Percentiles rank a stretch among this genome's conserved stretches.
Conservation (phyloP, 768 basidiomycete species). For the Serendipita sp. region DNA sequence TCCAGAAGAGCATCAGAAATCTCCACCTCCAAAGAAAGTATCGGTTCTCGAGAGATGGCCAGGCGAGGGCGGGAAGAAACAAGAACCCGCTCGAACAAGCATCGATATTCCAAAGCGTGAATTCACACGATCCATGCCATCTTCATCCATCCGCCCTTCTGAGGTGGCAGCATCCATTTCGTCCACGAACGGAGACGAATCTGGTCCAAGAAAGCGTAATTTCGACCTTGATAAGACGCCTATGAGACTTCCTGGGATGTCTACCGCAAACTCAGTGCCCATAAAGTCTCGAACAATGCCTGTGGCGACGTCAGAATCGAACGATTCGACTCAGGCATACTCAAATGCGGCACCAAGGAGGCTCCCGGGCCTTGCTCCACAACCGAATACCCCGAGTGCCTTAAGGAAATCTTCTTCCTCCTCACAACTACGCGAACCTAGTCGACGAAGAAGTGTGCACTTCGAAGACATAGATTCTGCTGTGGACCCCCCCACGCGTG, state of each 20-base stretch:
- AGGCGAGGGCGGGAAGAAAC: background rate
- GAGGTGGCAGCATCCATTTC: slow-evolving; percentile 12
- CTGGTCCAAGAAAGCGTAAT: background rate
- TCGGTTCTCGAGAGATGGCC: slow-evolving; percentile 59
- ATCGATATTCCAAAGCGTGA: background rate
- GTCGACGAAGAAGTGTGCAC: background rate
- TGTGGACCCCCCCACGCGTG: background rate
- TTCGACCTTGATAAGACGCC: background rate
- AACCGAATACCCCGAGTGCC: background rate
- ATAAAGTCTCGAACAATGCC: background rate
- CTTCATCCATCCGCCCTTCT: background rate
- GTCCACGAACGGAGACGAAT: slow-evolving; percentile 10
- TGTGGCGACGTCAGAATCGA: background rate
- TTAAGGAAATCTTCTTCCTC: background rate
- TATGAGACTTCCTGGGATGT: background rate
- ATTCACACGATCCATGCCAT: slow-evolving; percentile 1
- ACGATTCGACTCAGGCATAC: background rate
- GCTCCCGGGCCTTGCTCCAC: background rate
- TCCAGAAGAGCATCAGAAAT: slow-evolving; percentile 12
- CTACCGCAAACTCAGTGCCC: background rate
- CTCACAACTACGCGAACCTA: background rate
- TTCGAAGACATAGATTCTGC: background rate
- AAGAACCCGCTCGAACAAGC: background rate
- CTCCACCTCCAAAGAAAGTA: slow-evolving; percentile 23
- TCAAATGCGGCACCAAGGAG: background rate